Base-by-base conservation (phyloP, 768 basidiomycete species). In the Leucosporidium yakuticum region DNA sequence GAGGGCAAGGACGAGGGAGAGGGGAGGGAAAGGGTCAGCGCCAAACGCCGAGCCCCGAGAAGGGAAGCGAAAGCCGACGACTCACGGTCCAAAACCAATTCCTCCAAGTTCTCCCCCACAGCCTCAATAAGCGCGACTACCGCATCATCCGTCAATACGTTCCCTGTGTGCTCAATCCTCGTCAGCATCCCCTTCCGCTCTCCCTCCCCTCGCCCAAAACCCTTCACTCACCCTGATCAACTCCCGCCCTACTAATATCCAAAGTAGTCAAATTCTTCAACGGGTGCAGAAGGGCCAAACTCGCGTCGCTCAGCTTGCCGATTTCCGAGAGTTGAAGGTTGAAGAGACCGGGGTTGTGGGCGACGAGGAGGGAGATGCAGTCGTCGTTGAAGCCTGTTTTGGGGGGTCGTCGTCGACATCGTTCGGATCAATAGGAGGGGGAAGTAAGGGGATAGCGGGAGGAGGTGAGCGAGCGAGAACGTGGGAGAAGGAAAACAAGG, bases 241-340 rank as follows among this genome's bases (percentile, higher is more conserved):
- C 47, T 19, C 81, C 4, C 29, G 88, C 85, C 58, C 85, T 81
- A 4, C 87, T 85, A 8, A 97, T 77, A 76, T 96, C 90, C 34
- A 97, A 82, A 12, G 79, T 80, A 20, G 79, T 82, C 29, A 92
- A 78, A 32, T 70, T 76, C 49, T 77, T 78, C 23, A 90, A 76
- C 21, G 77, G 75, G 48, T 80, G 77, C 31, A 96, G 78, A 44
- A 81, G 79, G 9, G 79, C 79, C 4, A 90, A 79, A 76, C 88
- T 91, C 3, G 79, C 80, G 72, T 91, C 87, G 62, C 31, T 19
- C 65, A 98, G 77, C 69, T 84, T 79, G 11, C 88, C 91, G 39
- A 97, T 78, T 75, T 94, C 90, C 68, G 85, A 85, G 49, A 99
- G 80, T 4, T 89, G 84, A 1, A 99, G 83, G 58, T 87, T 85